Evolutionary conservation across 495 filamentous ascomycete genomes (phyloP).

Genomic region (Tuber microsphaerosporum): DNA sequence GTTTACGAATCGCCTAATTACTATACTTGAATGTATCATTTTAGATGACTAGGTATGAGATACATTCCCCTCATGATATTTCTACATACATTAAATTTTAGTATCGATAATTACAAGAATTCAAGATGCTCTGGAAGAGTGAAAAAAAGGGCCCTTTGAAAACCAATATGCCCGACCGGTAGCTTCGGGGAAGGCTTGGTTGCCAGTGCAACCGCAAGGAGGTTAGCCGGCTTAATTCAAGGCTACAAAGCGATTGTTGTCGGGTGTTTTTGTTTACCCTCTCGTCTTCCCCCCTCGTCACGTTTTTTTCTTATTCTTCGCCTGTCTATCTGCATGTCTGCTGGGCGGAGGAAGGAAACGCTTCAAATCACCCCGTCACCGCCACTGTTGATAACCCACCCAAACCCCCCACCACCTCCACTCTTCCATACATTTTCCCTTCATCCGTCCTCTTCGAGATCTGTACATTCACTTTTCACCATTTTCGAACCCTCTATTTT

Average conservation of each 20-base stretch:
- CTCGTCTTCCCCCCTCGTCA: conserved; percentile 2
- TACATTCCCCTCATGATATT: background rate
- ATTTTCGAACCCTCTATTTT: background rate
- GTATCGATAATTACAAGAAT: background rate
- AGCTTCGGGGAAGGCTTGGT: background rate
- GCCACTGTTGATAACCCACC: no score
- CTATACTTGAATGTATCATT: background rate
- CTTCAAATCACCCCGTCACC: background rate
- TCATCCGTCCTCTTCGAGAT: conserved; percentile 12
- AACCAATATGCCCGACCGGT: no score
- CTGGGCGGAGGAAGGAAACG: background rate
- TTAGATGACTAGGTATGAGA: background rate
- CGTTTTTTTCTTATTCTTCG: conserved; percentile 5
- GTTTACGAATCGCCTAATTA: no score
- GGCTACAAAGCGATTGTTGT: background rate
- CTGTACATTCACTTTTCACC: conserved; percentile 8
- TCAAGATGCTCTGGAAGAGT: background rate
- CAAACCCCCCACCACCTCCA: conserved; percentile 6
- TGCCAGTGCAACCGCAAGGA: background rate
- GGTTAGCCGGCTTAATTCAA: background rate
- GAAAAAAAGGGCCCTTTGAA: background rate
- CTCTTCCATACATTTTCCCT: background rate
- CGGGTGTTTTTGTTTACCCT: background rate
- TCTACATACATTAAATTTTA: background rate
- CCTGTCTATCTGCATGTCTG: background rate